These are phyloP conservation scores for Cucumis melo DNA, from an alignment of 306 rosid genomes.

Conservation along the genomic window DNA sequence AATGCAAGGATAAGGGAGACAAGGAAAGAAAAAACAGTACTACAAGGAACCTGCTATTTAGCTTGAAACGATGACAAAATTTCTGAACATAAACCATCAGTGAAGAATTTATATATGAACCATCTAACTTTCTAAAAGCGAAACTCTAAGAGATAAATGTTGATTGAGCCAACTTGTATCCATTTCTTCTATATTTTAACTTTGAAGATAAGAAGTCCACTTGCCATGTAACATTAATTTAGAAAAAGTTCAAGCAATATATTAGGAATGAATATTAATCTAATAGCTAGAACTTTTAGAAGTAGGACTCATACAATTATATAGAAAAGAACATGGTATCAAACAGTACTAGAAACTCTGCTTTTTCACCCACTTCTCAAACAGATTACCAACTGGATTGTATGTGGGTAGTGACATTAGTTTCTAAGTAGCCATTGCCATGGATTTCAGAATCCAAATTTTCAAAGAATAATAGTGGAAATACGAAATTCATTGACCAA, in stretches of 20 bases:
- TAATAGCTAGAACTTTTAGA: neutral
- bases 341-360: conserved; percentile 2
- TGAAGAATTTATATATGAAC: neutral
- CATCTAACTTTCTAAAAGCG: neutral
- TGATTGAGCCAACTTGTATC: neutral
- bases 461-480: neutral
- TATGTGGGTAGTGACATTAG: neutral
- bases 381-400: neutral
- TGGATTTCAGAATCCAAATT: neutral
- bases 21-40: neutral
- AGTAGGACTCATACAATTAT: neutral
- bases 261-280: neutral
- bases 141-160: neutral
- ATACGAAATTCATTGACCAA: neutral
- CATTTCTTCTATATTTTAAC: neutral
- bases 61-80: neutral
- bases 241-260: neutral
- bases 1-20: neutral
- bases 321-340: neutral
- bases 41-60: neutral
- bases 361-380: neutral
- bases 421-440: neutral
- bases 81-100: neutral
- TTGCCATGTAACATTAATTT: neutral
- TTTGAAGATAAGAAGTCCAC: conserved; percentile 8